These are phyloP conservation scores for Setaria viridis DNA, from an alignment of 202 grass and related monocot genomes.

Conservation along the genomic window DNA sequence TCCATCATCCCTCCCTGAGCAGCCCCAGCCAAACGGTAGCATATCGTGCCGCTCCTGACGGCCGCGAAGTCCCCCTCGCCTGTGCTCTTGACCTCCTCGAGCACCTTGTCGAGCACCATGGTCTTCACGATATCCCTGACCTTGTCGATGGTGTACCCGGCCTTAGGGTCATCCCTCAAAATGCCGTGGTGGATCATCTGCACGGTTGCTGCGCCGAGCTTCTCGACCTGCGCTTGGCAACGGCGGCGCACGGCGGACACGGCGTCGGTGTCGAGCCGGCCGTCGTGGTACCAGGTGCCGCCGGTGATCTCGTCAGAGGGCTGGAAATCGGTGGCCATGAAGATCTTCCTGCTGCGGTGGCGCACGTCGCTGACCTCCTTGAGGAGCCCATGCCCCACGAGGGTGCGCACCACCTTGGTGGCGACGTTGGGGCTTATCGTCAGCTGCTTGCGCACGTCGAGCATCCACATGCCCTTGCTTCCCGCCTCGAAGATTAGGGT, in stretches of 20 bases:
- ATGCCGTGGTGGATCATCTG: conserved; percentile 65
- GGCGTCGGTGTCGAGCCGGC: conserved; percentile 66
- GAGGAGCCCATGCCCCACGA: conserved; percentile 50
- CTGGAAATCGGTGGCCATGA: conserved; percentile 72
- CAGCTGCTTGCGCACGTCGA: conserved; percentile 49
- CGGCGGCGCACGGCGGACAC: conserved; percentile 52
- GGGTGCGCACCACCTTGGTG: conserved; percentile 39
- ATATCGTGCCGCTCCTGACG: conserved; percentile 59
- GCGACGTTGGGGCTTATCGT: conserved; percentile 24
- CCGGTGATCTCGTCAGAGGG: conserved; percentile 80
- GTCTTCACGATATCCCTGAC: conserved; percentile 68
- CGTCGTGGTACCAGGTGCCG: conserved; percentile 81
- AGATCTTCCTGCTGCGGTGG: conserved; percentile 66
- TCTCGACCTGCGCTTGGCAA: conserved; percentile 71
- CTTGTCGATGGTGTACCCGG: conserved; percentile 56
- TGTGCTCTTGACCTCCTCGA: conserved; percentile 84
- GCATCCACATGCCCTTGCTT: conserved; percentile 68
- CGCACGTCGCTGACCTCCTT: conserved; percentile 75
- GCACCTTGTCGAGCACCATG: conserved; percentile 76
- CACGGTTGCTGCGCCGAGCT: conserved; percentile 54
- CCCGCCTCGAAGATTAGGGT: conserved; percentile 48
- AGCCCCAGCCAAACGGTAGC: conserved; percentile 55
- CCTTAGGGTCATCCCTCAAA: conserved; percentile 44
- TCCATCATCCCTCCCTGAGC: conserved; percentile 54
- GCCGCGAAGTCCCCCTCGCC: conserved; percentile 65